phyloP scores from a whole-genome alignment of 768 basidiomycete genomes.

The Cyathus striatus region DNA sequence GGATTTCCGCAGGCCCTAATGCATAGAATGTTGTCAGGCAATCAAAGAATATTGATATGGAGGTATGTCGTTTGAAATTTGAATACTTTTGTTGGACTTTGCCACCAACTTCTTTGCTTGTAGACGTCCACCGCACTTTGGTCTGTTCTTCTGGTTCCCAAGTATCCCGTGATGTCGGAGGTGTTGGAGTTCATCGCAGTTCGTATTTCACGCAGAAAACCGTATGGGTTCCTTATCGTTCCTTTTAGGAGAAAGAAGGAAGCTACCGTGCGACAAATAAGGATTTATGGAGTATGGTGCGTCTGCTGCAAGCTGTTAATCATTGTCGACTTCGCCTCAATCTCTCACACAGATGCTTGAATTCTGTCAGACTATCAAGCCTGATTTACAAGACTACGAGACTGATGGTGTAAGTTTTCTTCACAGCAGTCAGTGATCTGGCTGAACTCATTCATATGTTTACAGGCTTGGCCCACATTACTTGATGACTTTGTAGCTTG shows the following conservation, averaged over 20 bases:
- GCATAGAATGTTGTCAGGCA: conserved; percentile 32
- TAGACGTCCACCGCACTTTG: conserved; percentile 72
- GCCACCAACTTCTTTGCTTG: neutral
- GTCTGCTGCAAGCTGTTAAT: conserved; percentile 11
- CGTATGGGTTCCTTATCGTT: conserved; percentile 18
- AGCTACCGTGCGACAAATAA: conserved; percentile 77
- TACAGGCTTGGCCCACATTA: conserved; percentile 85
- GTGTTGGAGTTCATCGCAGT: conserved; percentile 66
- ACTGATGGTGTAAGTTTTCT: conserved; percentile 59
- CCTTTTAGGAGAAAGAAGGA: conserved; percentile 39
- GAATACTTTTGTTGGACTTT: neutral
- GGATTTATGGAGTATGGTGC: conserved; percentile 83
- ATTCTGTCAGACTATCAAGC: conserved; percentile 61
- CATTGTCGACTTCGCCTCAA: conserved; percentile 1
- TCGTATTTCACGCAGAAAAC: too few relatives aligned
- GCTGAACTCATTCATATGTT: conserved; percentile 1
- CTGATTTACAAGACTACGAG: conserved; percentile 63
- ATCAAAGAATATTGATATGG: conserved; percentile 77
- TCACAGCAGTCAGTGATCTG: neutral
- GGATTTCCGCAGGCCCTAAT: neutral
- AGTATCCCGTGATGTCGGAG: conserved; percentile 61
- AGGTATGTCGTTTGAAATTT: conserved; percentile 39
- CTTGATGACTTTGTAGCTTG: conserved; percentile 74
- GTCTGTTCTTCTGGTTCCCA: conserved; percentile 67
- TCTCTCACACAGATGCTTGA: conserved; percentile 55